A percentile compares a stretch with the other conserved stretches of the same genome.
These are phyloP conservation scores for Oryza rufipogon DNA, from an alignment of 176 grass and related monocot genomes.

Conservation along the genomic window DNA sequence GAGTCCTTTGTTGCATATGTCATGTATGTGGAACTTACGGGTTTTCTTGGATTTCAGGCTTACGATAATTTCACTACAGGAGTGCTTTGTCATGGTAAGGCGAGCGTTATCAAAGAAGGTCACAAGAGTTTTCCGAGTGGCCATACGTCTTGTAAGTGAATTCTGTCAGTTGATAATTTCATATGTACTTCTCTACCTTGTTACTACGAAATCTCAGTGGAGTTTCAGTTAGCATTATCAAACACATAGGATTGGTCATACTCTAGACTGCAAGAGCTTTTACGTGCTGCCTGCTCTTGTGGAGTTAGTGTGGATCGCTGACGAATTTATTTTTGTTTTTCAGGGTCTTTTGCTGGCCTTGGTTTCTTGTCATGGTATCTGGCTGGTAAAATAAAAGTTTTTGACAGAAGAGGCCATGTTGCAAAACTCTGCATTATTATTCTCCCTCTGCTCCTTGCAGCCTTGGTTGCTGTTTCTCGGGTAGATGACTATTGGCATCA, in stretches of 20 bases:
- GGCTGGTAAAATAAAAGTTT: slow-evolving; percentile 73
- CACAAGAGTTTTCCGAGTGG: slow-evolving; percentile 89
- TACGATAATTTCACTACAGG: slow-evolving; percentile 63
- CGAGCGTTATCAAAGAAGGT: slow-evolving; percentile 77
- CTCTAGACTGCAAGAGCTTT: slow-evolving; percentile 23
- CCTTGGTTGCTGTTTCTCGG: slow-evolving; percentile 70
- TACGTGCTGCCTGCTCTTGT: background rate
- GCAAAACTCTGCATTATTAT: slow-evolving; percentile 71
- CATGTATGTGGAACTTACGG: background rate
- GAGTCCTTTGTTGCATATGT: slow-evolving; percentile 4
- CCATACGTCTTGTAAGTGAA: slow-evolving; percentile 74
- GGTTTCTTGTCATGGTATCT: slow-evolving; percentile 79
- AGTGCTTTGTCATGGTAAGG: slow-evolving; percentile 70
- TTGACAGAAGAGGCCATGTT: slow-evolving; percentile 64
- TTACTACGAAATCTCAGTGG: slow-evolving; percentile 1
- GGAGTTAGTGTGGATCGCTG: background rate
- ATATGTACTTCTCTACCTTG: slow-evolving; percentile 13
- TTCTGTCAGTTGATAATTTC: background rate
- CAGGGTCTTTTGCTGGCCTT: slow-evolving; percentile 86
- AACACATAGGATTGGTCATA: background rate
- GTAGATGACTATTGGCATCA: slow-evolving; percentile 87
- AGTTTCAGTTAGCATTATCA: slow-evolving; percentile 1
- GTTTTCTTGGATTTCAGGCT: slow-evolving; percentile 38
- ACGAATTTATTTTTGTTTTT: slow-evolving; percentile 29
- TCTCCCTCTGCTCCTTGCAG: slow-evolving; percentile 65